phyloP scores from a whole-genome alignment of 106 monocot species.

The Gastrodia elata region DNA sequence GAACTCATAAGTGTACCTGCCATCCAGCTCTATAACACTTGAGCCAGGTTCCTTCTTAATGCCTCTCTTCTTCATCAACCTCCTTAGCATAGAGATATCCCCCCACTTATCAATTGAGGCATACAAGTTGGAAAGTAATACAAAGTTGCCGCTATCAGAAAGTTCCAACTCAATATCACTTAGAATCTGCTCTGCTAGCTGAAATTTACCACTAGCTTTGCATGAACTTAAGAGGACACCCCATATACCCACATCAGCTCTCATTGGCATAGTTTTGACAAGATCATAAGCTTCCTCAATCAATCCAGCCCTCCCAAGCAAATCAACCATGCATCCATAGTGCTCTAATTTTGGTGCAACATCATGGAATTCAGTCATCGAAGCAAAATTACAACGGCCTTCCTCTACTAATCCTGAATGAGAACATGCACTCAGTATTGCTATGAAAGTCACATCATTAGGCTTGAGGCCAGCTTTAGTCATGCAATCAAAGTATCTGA shows the following conservation, averaged over 20 bases:
- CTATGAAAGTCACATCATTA: conserved; percentile 56
- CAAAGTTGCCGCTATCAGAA: conserved; percentile 51
- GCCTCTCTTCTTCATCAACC: conserved; percentile 37
- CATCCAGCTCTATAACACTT: conserved; percentile 42
- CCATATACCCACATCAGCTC: conserved; percentile 44
- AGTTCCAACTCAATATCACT: conserved; percentile 38
- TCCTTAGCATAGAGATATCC: conserved; percentile 51
- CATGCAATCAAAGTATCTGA: conserved; percentile 36
- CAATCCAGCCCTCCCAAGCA: conserved; percentile 54
- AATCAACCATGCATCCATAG: conserved; percentile 68
- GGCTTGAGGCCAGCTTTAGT: conserved; percentile 21
- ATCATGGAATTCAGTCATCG: neutral
- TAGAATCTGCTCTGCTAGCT: conserved; percentile 55
- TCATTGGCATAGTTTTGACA: conserved; percentile 43
- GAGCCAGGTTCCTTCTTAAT: conserved; percentile 61
- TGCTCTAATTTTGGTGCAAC: conserved; percentile 2
- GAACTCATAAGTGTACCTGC: conserved; percentile 41
- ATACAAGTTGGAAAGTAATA: conserved; percentile 67
- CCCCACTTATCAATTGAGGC: conserved; percentile 60
- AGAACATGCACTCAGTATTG: conserved; percentile 62
- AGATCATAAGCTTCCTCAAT: conserved; percentile 52
- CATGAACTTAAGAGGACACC: conserved; percentile 66
- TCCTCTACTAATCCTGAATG: conserved; percentile 38
- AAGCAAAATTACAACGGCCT: conserved; percentile 32
- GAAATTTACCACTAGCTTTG: conserved; percentile 37